Percentiles rank a stretch among this genome's conserved stretches.
phyloP scores from a whole-genome alignment of 768 basidiomycete genomes.

The Russula foetens region DNA sequence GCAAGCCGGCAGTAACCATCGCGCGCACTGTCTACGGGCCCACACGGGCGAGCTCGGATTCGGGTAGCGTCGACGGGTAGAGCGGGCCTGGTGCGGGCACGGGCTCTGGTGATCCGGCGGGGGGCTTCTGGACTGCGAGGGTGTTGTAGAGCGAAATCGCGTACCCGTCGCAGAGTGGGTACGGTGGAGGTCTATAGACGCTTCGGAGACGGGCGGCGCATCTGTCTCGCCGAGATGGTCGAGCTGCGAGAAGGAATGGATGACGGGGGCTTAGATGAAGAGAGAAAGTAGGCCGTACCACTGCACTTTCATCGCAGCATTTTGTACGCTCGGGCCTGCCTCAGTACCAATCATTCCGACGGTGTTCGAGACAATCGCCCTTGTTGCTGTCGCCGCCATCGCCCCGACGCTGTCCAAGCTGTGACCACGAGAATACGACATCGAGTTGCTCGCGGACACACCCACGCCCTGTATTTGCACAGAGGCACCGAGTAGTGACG shows the following conservation, averaged over 20 bases:
- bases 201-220: slow-evolving; percentile 86
- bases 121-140: slow-evolving; percentile 55
- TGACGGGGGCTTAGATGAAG: background rate
- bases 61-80: slow-evolving; percentile 47
- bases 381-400: slow-evolving; percentile 76
- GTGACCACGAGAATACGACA: slow-evolving; percentile 39
- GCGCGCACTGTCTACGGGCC: slow-evolving; percentile 59
- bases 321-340: slow-evolving; percentile 61
- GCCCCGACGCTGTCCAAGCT: slow-evolving; percentile 68
- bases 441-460: slow-evolving; percentile 34
- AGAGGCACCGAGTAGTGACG: slow-evolving; percentile 69
- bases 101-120: slow-evolving; percentile 52
- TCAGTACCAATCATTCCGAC: slow-evolving; percentile 77
- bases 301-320: slow-evolving; percentile 81
- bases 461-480: slow-evolving; percentile 80
- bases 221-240: slow-evolving; percentile 98
- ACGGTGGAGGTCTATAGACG: slow-evolving; percentile 87
- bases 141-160: slow-evolving; percentile 68
- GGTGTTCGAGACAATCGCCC: slow-evolving; percentile 75
- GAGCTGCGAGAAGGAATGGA: slow-evolving; percentile 39
- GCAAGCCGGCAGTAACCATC: slow-evolving; percentile 88
- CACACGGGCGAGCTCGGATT: slow-evolving; percentile 43
- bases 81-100: slow-evolving; percentile 69
- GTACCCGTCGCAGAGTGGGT: slow-evolving; percentile 87
- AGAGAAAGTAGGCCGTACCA: slow-evolving; percentile 45